These are phyloP conservation scores for Populus alba DNA, from an alignment of 345 rosid species.

Conservation along the genomic window DNA sequence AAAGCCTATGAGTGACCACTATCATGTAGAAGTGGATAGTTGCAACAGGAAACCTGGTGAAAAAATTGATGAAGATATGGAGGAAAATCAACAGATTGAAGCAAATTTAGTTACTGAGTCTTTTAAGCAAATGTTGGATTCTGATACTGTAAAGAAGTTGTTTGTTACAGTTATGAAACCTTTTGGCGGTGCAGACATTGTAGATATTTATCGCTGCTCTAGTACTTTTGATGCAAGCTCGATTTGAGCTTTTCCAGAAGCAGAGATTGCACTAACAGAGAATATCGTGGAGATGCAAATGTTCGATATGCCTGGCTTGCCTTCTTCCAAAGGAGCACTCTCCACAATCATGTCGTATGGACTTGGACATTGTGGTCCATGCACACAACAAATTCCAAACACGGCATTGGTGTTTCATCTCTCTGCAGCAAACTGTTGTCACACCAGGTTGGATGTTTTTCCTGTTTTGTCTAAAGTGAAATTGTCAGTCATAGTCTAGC, in stretches of 20 bases:
- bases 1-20: conserved; percentile 21
- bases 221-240: conserved; percentile 41
- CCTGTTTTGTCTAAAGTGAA: not conserved
- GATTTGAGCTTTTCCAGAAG: conserved; percentile 66
- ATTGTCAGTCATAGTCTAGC: not conserved
- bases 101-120: conserved; percentile 5
- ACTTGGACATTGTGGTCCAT: conserved; percentile 62
- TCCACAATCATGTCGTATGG: conserved; percentile 50
- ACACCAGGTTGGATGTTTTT: conserved; percentile 52
- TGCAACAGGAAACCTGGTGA: conserved; percentile 39
- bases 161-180: conserved; percentile 51
- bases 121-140: conserved; percentile 35
- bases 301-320: conserved; percentile 90
- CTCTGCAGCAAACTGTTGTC: conserved; percentile 47
- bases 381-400: conserved; percentile 42
- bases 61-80: conserved; percentile 36
- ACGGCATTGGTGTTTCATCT: conserved; percentile 86
- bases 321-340: conserved; percentile 47
- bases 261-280: conserved; percentile 69
- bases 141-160: conserved; percentile 41
- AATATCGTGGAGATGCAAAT: conserved; percentile 78
- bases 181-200: conserved; percentile 41
- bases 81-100: conserved; percentile 30
- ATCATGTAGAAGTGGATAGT: conserved; percentile 42
- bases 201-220: conserved; percentile 46